Evolutionary conservation across 2,329 filamentous ascomycete genomes (phyloP), one percentile per base, ranked within the genome.

Genomic region (Cercospora sojina): DNA sequence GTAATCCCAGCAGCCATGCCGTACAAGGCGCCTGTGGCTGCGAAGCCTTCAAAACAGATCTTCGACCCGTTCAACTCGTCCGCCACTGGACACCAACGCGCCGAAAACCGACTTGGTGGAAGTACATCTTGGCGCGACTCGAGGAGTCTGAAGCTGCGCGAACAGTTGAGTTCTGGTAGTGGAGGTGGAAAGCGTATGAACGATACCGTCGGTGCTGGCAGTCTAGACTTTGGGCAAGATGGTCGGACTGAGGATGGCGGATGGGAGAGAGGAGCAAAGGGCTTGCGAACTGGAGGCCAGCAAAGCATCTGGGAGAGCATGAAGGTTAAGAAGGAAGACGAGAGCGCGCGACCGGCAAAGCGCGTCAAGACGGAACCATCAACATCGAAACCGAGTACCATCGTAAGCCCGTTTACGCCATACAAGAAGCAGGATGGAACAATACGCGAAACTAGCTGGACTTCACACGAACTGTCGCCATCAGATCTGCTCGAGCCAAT

Each of bases 61-160:
- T 75, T 74, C 68, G 74, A 75, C 59, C 89, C 97, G 79, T 97
- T 94, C 93, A 97, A 94, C 77, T 96, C 92, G 74, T 94, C 92
- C 69, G 93, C 97, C 79, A 92, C 88, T 74, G 89, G 86, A 75
- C 92, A 97, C 77, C 93, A 96, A 79, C 85, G 88, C 47, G 87
- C 91, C 49, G 90, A 94, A 67, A 88, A 87, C 66, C 80, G 82
- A 3, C 83, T 90, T 1, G 85, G 86, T 1, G 85, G 85, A 25
- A 85, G 83, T 72, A 88, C 81, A 70, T 84, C 86, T 75, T 96
- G 92, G 92, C 88, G 91, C 25, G 83, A 88, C 59, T 90, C 87
- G 13, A 86, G 91, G 49, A 86, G 83, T 53, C 78, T 83, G 62
- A 95, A 94, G 79, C 83, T 96, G 43, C 83, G 84, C 56, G 83